These are phyloP conservation scores for Theobroma grandiflorum DNA, from an alignment of 441 rosid genomes.

Conservation along the genomic window DNA sequence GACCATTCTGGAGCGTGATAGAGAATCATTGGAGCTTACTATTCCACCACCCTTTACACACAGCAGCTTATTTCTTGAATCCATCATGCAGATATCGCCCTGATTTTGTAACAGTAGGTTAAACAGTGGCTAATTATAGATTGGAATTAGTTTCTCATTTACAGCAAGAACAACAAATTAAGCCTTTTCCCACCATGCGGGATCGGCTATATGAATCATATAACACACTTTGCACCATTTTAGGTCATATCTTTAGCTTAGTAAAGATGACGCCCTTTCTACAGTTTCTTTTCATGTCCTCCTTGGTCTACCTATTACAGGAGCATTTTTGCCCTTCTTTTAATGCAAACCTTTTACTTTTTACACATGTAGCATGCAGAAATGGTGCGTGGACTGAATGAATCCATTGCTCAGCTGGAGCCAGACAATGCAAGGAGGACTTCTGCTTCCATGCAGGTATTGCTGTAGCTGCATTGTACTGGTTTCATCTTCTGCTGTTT, in stretches of 20 bases:
- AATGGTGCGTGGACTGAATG: slow-evolving; percentile 79
- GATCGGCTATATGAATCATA: not conserved
- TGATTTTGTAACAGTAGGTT: slow-evolving; percentile 71
- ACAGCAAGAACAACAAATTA: no score
- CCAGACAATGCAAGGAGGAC: slow-evolving; percentile 67
- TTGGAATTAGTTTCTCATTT: not conserved
- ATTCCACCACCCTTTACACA: slow-evolving; percentile 80
- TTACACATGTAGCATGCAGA: slow-evolving; percentile 63
- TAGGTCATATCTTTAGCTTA: not conserved
- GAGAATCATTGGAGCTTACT: slow-evolving; percentile 75
- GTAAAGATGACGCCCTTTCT: not conserved
- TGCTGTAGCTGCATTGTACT: not conserved
- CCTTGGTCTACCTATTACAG: not conserved
- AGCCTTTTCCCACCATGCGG: not conserved
- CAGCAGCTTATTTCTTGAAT: slow-evolving; percentile 89
- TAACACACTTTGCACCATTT: not conserved
- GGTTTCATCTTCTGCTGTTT: not conserved
- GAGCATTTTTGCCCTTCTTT: not conserved
- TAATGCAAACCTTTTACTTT: not conserved
- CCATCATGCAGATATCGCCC: slow-evolving; percentile 78
- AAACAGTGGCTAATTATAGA: slow-evolving; percentile 13
- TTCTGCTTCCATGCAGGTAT: slow-evolving; percentile 89
- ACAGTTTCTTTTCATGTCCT: not conserved
- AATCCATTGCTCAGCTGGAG: slow-evolving; percentile 78
- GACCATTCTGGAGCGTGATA: slow-evolving; percentile 80